A percentile compares a stretch with the other conserved stretches of the same genome.
Evolutionary conservation across 495 filamentous ascomycete species (phyloP).

Genomic region (Penicillium robsamsonii): DNA sequence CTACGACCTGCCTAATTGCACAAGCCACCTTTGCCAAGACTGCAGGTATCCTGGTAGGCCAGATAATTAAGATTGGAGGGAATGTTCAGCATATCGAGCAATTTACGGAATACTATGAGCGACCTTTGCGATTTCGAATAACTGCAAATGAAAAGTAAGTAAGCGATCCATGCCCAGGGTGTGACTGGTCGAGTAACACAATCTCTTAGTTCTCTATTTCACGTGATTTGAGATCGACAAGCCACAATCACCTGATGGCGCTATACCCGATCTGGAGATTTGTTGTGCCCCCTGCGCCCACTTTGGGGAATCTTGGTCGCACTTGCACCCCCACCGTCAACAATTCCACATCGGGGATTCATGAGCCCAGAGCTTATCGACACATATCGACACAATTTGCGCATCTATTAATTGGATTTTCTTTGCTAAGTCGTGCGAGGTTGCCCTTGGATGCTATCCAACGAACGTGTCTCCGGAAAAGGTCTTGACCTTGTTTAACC

Average conservation of each 20-base stretch:
- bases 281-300: constrained; percentile 35
- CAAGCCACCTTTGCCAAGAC: constrained; percentile 17
- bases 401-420: not conserved
- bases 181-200: not conserved
- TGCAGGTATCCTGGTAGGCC: constrained; percentile 10
- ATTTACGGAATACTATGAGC: not conserved
- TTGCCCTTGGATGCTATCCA: constrained; percentile 28
- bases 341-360: constrained; percentile 22
- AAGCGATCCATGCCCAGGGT: not conserved
- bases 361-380: not conserved
- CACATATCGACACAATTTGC: not conserved
- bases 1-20: constrained; percentile 23
- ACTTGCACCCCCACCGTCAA: constrained; percentile 33
- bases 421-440: not conserved
- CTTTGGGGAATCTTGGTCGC: constrained; percentile 30
- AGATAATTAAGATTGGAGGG: not conserved
- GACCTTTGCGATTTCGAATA: not conserved
- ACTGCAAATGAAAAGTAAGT: not conserved
- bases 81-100: not conserved
- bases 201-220: not conserved
- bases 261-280: constrained; percentile 45
- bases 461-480: not conserved
- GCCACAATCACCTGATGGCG: constrained; percentile 31
- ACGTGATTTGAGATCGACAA: constrained; percentile 22
- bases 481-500: constrained; percentile 12